Conservation (phyloP, 768 basidiomycete genomes). For the Pisolithus tinctorius region DNA sequence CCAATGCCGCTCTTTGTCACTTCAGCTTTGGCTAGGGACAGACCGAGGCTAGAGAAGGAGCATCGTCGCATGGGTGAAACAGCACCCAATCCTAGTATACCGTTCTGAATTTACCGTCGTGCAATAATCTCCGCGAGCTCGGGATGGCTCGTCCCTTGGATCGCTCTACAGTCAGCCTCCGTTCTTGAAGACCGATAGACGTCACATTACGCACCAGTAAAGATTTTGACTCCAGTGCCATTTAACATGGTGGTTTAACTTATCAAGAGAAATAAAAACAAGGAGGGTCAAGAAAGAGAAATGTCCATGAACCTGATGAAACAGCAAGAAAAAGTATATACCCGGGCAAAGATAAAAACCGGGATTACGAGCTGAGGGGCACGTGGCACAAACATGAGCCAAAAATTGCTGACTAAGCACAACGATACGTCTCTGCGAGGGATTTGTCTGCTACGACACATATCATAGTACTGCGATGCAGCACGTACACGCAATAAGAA, state of each 20-base stretch:
- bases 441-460: too few species aligned
- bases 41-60: conserved; percentile 61
- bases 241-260: conserved; percentile 38
- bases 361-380: not conserved
- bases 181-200: not conserved
- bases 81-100: not conserved
- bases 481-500: too few species aligned
- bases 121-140: conserved; percentile 93
- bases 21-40: conserved; percentile 82
- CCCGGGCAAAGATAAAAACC: not conserved
- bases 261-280: not conserved
- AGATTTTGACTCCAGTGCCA: conserved; percentile 53
- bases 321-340: not conserved
- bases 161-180: not conserved
- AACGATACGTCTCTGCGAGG: too few species aligned
- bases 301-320: conserved; percentile 8
- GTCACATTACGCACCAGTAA: conserved; percentile 39
- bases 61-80: conserved; percentile 17
- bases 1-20: conserved; percentile 86
- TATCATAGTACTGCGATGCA: too few species aligned
- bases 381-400: conserved; percentile 1
- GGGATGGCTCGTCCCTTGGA: conserved; percentile 86
- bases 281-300: conserved; percentile 6
- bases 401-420: too few species aligned
- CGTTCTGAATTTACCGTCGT: conserved; percentile 54